phyloP scores from a whole-genome alignment of 116 monocot genomes.

The Iris pallida region DNA sequence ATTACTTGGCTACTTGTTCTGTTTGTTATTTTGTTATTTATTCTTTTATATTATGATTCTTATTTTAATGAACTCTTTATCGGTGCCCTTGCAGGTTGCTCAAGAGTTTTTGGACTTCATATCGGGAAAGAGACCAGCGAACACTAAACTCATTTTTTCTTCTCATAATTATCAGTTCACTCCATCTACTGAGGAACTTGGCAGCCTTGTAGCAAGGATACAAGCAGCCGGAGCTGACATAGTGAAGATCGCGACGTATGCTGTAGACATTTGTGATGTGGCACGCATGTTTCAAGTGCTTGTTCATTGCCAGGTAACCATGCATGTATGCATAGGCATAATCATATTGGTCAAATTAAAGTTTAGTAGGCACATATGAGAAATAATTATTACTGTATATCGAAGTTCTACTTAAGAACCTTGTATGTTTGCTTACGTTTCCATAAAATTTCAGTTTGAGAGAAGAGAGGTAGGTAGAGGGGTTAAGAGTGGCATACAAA shows the following conservation, averaged over 20 bases:
- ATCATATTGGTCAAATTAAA: no score
- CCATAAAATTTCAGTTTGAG: no score
- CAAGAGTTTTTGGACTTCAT: conserved; percentile 56
- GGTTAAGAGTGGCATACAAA: no score
- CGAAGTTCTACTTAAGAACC: no score
- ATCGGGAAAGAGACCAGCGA: conserved; percentile 63
- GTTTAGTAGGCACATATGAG: no score
- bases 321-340: not conserved
- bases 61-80: not conserved
- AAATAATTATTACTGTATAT: no score
- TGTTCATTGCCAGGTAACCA: conserved; percentile 69
- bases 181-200: conserved; percentile 70
- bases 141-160: conserved; percentile 81
- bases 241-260: conserved; percentile 88
- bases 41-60: not conserved
- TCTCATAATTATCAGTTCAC: conserved; percentile 90
- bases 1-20: not conserved
- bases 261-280: conserved; percentile 77
- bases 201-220: conserved; percentile 76
- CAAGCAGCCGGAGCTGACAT: conserved; percentile 90
- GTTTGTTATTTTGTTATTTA: not conserved
- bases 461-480: no score
- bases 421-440: no score
- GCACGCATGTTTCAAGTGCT: conserved; percentile 85
- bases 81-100: conserved; percentile 49